These are phyloP conservation scores for Wallacemonas sp. DNA, from an alignment of 208 protist genomes.

Conservation along the genomic window DNA sequence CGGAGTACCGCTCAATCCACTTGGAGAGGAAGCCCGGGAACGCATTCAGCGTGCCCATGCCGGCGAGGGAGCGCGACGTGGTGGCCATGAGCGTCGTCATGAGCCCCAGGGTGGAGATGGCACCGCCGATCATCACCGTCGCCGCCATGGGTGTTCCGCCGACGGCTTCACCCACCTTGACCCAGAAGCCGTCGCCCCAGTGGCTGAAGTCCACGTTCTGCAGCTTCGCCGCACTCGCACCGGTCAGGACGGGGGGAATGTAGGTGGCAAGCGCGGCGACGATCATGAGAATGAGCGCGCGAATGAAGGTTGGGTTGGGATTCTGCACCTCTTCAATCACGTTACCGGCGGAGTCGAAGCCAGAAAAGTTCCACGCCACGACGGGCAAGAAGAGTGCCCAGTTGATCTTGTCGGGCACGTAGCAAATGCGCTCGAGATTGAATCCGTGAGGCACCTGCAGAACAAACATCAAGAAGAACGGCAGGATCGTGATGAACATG, in stretches of 20 bases:
- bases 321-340: constrained; percentile 90
- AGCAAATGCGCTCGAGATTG: constrained; percentile 71
- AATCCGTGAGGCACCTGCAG: constrained; percentile 80
- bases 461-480: constrained; percentile 89
- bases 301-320: constrained; percentile 80
- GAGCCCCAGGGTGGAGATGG: constrained; percentile 81
- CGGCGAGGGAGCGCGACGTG: constrained; percentile 80
- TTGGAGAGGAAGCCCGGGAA: constrained; percentile 73
- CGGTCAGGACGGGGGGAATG: constrained; percentile 84
- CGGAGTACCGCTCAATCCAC: constrained; percentile 64
- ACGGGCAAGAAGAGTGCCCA: constrained; percentile 88
- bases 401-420: constrained; percentile 72
- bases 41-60: constrained; percentile 87
- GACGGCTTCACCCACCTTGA: constrained; percentile 83
- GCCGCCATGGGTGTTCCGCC: constrained; percentile 73
- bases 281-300: constrained; percentile 85
- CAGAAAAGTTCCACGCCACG: constrained; percentile 91
- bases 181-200: constrained; percentile 89
- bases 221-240: constrained; percentile 61
- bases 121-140: constrained; percentile 76
- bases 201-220: constrained; percentile 57
- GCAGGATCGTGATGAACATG: constrained; percentile 83
- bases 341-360: constrained; percentile 89
- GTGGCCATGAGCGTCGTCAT: constrained; percentile 87
- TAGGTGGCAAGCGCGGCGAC: constrained; percentile 74